Percentiles rank a stretch among this genome's conserved stretches.
Conservation (phyloP, 495 filamentous ascomycete genomes). For the Mytilinidion resinicola region DNA sequence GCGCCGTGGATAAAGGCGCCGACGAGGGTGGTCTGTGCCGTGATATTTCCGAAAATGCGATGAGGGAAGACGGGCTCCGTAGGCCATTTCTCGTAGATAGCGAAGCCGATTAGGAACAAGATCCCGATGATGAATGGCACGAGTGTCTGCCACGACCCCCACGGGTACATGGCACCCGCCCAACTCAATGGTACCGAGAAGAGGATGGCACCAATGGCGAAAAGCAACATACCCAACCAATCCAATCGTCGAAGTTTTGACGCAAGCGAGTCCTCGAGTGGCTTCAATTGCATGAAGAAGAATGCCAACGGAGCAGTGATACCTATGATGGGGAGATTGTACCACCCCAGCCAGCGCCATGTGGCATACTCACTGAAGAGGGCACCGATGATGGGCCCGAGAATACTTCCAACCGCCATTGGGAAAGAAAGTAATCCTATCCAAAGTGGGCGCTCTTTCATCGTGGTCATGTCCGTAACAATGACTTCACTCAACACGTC, state of each 20-base stretch:
- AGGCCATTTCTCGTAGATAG: constrained; percentile 30
- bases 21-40: constrained; percentile 27
- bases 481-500: constrained; percentile 12
- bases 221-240: constrained; percentile 24
- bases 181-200: constrained; percentile 34
- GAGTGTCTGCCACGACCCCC: constrained; percentile 37
- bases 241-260: constrained; percentile 27
- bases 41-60: constrained; percentile 33
- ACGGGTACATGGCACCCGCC: constrained; percentile 39
- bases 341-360: constrained; percentile 44
- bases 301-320: constrained; percentile 21
- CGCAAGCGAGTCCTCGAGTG: constrained; percentile 21
- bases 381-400: constrained; percentile 14
- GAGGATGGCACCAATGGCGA: constrained; percentile 25
- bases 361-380: constrained; percentile 18
- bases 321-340: constrained; percentile 37
- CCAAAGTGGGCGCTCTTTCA: constrained; percentile 37
- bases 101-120: constrained; percentile 33
- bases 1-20: constrained; percentile 32
- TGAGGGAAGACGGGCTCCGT: constrained; percentile 34
- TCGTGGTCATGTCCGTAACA: constrained; percentile 10
- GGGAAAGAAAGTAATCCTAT: constrained; percentile 34
- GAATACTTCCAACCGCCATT: constrained; percentile 11
- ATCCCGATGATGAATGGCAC: constrained; percentile 37
- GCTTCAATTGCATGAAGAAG: constrained; percentile 32